Base-by-base conservation (phyloP, 345 rosid genomes). In the Brassica juncea region DNA sequence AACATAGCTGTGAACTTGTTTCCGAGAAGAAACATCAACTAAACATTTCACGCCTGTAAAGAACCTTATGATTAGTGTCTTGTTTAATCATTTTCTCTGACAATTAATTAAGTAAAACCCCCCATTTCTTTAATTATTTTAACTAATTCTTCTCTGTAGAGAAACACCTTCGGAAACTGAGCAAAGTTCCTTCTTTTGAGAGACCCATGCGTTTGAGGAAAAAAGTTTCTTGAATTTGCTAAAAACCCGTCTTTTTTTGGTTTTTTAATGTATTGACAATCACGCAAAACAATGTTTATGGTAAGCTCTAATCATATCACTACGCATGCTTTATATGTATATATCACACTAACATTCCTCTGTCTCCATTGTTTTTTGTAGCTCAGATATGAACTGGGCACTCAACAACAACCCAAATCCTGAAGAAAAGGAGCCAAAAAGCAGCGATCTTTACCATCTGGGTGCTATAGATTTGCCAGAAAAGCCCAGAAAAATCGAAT, bases 101-200 rank as follows among this genome's bases (percentile, higher is more conserved):
- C 76, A 73, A 75, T 54, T 65, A 69, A 77, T 81, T 80, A 82
- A 68, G 4, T 57, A 68, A 78, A 12, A 6, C 55, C 55, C 55
- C 55, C 55, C 28, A 68, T 39, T 72, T 32, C 64, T 60, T 76
- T 66, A 16, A 64, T 32, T 2, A 10, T 23, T 35, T 77, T 54
- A 39, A 52, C 19, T 52, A n/a, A 52, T 52, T 54, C 39, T 60
- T 73, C 74, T 74, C 49, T 80, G 71, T 14, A 16, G 61, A 23
- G 0, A 70, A 16, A 75, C 73, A 75, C 73, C 83, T 82, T 91
- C 70, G 97, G 90, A 88, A 77, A 86, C 84, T 83, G 97, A 81
- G 93, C 85, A 83, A 72, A 70, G 85, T 88, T 88, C 60, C 89
- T 82, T 83, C 96, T 92, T 91, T 91, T 86, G 86, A 90, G 96